Evolutionary conservation across 176 grass and related monocot species (phyloP).

Genomic region (Alloteropsis semialata): DNA sequence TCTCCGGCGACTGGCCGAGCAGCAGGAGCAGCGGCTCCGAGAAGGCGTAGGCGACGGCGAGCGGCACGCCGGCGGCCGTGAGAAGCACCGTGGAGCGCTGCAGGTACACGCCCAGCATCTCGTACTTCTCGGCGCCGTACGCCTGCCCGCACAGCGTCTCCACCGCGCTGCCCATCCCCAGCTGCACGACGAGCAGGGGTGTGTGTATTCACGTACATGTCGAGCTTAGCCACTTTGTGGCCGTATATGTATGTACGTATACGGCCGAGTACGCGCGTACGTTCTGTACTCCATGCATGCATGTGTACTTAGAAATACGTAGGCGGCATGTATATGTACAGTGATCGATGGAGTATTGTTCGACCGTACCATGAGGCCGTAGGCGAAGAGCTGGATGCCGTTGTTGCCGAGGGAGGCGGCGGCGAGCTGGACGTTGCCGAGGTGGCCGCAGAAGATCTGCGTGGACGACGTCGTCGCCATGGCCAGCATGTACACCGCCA

Average conservation of each 20-base stretch:
- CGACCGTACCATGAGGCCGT: slow-evolving; percentile 54
- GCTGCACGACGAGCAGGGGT: slow-evolving; percentile 1
- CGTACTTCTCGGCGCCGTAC: slow-evolving; percentile 68
- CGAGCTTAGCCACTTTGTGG: neutral
- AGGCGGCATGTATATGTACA: too few relatives aligned
- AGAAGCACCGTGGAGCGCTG: slow-evolving; percentile 77
- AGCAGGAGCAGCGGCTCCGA: slow-evolving; percentile 64
- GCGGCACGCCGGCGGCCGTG: slow-evolving; percentile 66
- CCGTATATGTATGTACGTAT: neutral
- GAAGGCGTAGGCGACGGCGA: slow-evolving; percentile 59
- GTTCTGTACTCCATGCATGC: too few relatives aligned
- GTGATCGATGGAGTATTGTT: too few relatives aligned
- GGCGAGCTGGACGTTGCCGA: slow-evolving; percentile 74
- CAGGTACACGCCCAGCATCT: slow-evolving; percentile 85
- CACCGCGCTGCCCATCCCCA: slow-evolving; percentile 95
- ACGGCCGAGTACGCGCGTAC: too few relatives aligned
- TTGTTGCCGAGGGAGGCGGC: slow-evolving; percentile 74
- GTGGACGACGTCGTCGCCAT: slow-evolving; percentile 55
- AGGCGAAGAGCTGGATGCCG: slow-evolving; percentile 75
- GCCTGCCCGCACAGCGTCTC: slow-evolving; percentile 94
- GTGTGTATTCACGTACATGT: too few relatives aligned
- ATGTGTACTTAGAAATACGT: too few relatives aligned
- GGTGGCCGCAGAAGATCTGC: slow-evolving; percentile 67
- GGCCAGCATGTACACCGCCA: slow-evolving; percentile 60
- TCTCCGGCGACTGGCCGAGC: slow-evolving; percentile 68